Base-by-base conservation (phyloP, 305 asterid genomes). In the Solanum aculeatissimum region DNA sequence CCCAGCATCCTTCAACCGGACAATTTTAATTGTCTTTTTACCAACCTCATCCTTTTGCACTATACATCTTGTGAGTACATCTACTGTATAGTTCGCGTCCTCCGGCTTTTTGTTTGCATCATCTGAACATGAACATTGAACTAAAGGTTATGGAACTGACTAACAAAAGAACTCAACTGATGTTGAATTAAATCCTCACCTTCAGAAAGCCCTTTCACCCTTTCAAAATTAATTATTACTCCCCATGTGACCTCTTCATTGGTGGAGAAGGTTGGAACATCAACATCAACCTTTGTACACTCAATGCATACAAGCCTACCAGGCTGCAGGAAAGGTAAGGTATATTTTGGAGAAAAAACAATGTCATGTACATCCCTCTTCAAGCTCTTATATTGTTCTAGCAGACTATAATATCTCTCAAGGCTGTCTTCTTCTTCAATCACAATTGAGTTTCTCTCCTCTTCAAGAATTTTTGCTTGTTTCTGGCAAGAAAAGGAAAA, bases 301-400 rank as follows among this genome's bases (percentile, higher is more conserved):
- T 88, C 94, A 83, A 97, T 25, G 53, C 93, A 90, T 65, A 93
- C 94, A 85, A 97, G 98, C 92, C 99, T 89, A 85, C 98, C 98
- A 63, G 98, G 98, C 92, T 97, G 98, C 87, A 97, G 89, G 89
- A 94, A 97, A 38, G 98, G 98, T 86, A 97, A 92, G 89, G 97
- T 94, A 83, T 93, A 84, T 87, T 93, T 95, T 53, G 98, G 98
- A 85, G 97, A 91, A 72, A 89, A 89, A 66, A 94, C 92, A 77
- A 87, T 81, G 79, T 89, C 94, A 12, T 89, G 93, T 9, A 92
- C 89, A 53, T 97, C 99, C 90, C 87, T 94, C 85, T 91, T 95
- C 86, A 92, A 87, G 88, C 90, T 88, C 90, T 89, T 97, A 86
- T 92, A 93, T 86, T 95, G 99, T 87, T 93, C 91, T 51, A 95